A percentile compares a stretch with the other conserved stretches of the same genome.
phyloP scores from a whole-genome alignment of 2,329 filamentous ascomycete species.

The Claviceps arundinis region DNA sequence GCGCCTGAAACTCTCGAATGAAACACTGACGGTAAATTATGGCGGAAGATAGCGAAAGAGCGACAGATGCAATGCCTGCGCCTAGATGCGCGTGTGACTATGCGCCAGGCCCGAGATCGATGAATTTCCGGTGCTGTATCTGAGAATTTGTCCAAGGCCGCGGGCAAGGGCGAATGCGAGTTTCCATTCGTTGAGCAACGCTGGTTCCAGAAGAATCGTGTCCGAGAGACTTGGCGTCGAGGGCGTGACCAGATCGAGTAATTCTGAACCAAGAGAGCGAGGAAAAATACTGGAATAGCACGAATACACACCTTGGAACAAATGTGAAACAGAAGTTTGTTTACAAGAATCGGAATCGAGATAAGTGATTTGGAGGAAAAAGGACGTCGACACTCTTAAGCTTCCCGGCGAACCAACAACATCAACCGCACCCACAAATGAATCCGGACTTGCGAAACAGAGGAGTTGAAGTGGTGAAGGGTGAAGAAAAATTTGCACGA shows the following conservation, averaged over 20 bases:
- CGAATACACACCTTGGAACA: not conserved
- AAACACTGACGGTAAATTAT: not conserved
- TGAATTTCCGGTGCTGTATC: not conserved
- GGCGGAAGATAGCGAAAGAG: not conserved
- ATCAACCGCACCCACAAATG: slow-evolving; percentile 6
- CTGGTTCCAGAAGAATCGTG: too few relatives aligned
- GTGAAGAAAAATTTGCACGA: slow-evolving; percentile 3
- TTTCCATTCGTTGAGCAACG: not conserved
- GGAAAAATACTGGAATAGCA: not conserved
- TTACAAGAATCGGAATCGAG: not conserved
- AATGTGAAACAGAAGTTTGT: not conserved
- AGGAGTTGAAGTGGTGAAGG: not conserved
- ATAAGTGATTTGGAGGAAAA: not conserved
- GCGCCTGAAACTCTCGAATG: too few relatives aligned
- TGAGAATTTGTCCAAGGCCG: not conserved
- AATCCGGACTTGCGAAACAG: slow-evolving; percentile 5
- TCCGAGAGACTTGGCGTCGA: not conserved
- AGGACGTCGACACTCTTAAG: not conserved
- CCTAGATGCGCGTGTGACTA: not conserved
- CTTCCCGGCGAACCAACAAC: slow-evolving; percentile 6
- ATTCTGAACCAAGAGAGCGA: too few relatives aligned
- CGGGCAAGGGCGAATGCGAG: not conserved
- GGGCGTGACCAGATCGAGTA: not conserved
- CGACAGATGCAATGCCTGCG: not conserved
- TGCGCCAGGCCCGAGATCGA: not conserved